phyloP scores from a whole-genome alignment of 371 early-diverging fungal genomes.

The Capillidium rhysosporum region DNA sequence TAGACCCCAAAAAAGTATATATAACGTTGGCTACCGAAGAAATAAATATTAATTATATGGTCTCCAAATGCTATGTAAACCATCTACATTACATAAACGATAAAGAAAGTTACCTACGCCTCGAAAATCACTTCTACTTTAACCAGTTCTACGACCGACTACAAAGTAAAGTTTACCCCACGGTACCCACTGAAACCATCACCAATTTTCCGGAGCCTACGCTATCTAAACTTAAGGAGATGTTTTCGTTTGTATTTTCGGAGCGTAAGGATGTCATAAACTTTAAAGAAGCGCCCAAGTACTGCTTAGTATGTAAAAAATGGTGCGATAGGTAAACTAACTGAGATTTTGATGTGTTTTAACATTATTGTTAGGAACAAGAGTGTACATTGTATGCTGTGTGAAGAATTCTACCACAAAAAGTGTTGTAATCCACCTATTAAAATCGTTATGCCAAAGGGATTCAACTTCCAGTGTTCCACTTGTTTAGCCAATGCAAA shows the following conservation, averaged over 20 bases:
- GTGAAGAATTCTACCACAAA: neutral
- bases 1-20: neutral
- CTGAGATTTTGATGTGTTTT: neutral
- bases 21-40: neutral
- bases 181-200: neutral
- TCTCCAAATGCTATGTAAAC: neutral
- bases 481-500: neutral
- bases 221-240: neutral
- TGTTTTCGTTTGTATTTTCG: neutral
- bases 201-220: neutral
- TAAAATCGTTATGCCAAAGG: neutral
- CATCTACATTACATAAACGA: neutral
- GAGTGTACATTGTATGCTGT: neutral
- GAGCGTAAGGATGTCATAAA: neutral
- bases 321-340: neutral
- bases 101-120: neutral
- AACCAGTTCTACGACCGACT: neutral
- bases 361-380: neutral
- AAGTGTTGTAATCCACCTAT: neutral
- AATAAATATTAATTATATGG: neutral
- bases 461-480: conserved; percentile 1
- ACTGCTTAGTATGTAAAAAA: neutral
- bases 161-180: neutral
- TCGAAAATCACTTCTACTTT: conserved; percentile 2
- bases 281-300: neutral